Conservation (phyloP, 768 basidiomycete species). For the Tylopilus vinaceipallidus region DNA sequence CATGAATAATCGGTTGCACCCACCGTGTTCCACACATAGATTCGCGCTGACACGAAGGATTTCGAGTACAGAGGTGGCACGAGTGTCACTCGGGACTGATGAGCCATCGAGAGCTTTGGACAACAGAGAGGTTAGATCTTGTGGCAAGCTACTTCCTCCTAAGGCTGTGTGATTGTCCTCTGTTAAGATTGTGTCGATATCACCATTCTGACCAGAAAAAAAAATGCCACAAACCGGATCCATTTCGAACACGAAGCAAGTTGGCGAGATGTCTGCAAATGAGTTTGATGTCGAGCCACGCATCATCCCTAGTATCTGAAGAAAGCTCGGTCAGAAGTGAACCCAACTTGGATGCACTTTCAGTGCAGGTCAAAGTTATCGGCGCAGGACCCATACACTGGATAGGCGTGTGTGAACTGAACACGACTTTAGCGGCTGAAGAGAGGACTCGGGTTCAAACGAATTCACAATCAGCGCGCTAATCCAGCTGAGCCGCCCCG, state of each 20-base stretch:
- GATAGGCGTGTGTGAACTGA: neutral
- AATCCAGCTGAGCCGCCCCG: neutral
- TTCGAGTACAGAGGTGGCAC: constrained; percentile 57
- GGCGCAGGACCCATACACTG: constrained; percentile 19
- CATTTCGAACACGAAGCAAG: constrained; percentile 55
- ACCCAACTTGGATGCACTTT: constrained; percentile 32
- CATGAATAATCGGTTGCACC: constrained; percentile 19
- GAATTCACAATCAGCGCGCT: neutral
- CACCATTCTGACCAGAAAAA: neutral
- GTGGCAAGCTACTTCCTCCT: constrained; percentile 63
- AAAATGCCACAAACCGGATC: constrained; percentile 39
- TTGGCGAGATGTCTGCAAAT: constrained; percentile 61
- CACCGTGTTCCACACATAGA: constrained; percentile 81
- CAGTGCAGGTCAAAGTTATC: constrained; percentile 20
- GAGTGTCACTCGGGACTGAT: constrained; percentile 42
- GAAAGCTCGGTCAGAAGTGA: constrained; percentile 34
- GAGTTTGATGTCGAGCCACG: constrained; percentile 52
- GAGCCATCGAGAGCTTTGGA: constrained; percentile 51
- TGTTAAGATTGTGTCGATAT: constrained; percentile 31
- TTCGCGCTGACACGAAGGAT: constrained; percentile 79
- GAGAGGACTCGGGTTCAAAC: neutral
- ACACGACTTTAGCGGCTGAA: neutral
- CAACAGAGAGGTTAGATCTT: constrained; percentile 60
- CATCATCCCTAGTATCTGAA: constrained; percentile 28
- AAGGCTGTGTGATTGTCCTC: constrained; percentile 71